Evolutionary conservation across 2,329 filamentous ascomycete genomes (phyloP).

Genomic region (Lithohypha guttulata): DNA sequence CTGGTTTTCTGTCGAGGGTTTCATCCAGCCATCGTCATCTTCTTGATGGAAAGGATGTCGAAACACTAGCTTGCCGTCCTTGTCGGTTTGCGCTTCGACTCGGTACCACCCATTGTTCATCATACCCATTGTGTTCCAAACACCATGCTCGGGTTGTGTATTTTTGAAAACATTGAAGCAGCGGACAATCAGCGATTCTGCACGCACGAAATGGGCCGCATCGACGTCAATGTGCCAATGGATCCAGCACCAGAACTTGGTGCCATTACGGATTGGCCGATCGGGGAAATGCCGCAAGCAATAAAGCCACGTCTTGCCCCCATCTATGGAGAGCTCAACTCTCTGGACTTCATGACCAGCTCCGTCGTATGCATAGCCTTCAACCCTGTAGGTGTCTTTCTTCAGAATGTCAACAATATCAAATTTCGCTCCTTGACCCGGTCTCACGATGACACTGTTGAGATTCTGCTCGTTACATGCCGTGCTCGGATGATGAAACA

Average conservation of each 20-base stretch:
- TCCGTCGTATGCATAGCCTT: slow-evolving; percentile 41
- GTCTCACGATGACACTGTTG: slow-evolving; percentile 39
- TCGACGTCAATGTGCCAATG: slow-evolving; percentile 43
- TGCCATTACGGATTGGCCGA: slow-evolving; percentile 40
- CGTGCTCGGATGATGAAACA: slow-evolving; percentile 41
- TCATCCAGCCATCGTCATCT: slow-evolving; percentile 42
- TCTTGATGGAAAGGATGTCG: slow-evolving; percentile 37
- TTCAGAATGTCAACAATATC: slow-evolving; percentile 28
- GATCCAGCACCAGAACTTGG: slow-evolving; percentile 46
- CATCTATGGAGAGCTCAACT: slow-evolving; percentile 41
- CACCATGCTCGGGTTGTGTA: slow-evolving; percentile 36
- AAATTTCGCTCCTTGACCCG: slow-evolving; percentile 38
- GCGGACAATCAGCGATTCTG: slow-evolving; percentile 36
- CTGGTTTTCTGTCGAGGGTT: slow-evolving; percentile 34
- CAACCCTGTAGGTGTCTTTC: slow-evolving; percentile 34
- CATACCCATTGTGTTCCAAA: slow-evolving; percentile 43
- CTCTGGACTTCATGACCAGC: slow-evolving; percentile 40
- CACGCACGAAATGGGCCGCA: slow-evolving; percentile 33
- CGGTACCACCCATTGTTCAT: slow-evolving; percentile 46
- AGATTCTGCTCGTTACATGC: slow-evolving; percentile 40
- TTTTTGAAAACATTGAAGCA: slow-evolving; percentile 43
- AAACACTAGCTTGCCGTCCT: slow-evolving; percentile 31
- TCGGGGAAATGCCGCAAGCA: slow-evolving; percentile 40
- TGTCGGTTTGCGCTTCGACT: slow-evolving; percentile 30
- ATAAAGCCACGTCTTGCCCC: slow-evolving; percentile 39